Conservation (phyloP, 2,329 filamentous ascomycete species). For the Coniochaeta sp. region DNA sequence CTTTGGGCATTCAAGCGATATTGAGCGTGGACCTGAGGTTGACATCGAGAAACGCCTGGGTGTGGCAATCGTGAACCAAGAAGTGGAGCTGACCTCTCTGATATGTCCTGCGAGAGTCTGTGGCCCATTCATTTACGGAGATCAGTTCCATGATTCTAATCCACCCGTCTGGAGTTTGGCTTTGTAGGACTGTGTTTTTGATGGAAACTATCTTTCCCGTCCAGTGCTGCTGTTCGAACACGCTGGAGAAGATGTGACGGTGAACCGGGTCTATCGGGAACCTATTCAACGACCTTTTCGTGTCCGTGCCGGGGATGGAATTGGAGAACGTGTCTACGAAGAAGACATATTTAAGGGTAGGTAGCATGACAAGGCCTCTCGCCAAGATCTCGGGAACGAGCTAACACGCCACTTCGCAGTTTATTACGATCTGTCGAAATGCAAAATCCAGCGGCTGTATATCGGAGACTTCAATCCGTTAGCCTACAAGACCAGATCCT, state of each 20-base stretch:
- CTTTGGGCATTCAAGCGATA: not conserved
- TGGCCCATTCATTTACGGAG: too few species aligned
- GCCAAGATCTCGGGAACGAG: too few species aligned
- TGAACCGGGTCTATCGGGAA: not conserved
- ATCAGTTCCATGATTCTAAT: not conserved
- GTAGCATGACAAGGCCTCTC: too few species aligned
- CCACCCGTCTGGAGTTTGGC: not conserved
- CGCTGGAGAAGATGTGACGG: not conserved
- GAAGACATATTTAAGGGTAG: too few species aligned
- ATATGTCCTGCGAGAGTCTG: not conserved
- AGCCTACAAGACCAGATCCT: too few species aligned
- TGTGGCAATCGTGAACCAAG: not conserved
- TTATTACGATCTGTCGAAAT: too few species aligned
- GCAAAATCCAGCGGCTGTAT: too few species aligned
- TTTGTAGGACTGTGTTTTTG: not conserved
- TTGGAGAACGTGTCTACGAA: too few species aligned
- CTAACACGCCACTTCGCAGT: too few species aligned
- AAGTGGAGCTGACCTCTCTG: not conserved
- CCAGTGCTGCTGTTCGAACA: not conserved
- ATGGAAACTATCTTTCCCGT: not conserved
- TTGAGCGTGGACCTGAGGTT: not conserved
- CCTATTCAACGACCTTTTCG: not conserved
- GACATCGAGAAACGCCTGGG: not conserved
- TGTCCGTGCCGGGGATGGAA: not conserved
- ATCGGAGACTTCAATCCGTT: too few species aligned